Percentiles rank a stretch among this genome's conserved stretches.
phyloP scores from a whole-genome alignment of 73 alveolate genomes.

The Uronychia binucleata region DNA sequence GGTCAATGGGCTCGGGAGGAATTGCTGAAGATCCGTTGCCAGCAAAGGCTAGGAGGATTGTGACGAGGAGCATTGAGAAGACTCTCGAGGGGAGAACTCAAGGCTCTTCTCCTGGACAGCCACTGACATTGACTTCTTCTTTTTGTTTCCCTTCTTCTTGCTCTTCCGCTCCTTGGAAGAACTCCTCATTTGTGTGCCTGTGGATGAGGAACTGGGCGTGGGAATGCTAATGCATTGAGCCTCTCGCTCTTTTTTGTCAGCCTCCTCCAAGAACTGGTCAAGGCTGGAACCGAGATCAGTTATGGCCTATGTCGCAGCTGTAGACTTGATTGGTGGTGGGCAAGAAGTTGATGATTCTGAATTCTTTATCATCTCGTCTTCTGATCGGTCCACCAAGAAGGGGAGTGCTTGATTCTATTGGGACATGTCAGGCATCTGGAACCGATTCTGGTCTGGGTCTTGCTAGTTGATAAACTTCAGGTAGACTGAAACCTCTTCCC shows the following conservation, averaged over 20 bases:
- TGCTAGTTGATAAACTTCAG: not conserved
- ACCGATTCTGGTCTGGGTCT: not conserved
- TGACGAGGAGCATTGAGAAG: too few species aligned
- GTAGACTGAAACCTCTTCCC: not conserved
- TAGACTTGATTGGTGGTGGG: not conserved
- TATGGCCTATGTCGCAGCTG: not conserved
- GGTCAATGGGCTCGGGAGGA: too few species aligned
- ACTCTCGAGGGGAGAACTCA: not conserved
- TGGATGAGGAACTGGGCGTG: not conserved
- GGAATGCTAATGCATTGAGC: not conserved
- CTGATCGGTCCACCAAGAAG: not conserved
- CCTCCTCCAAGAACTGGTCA: not conserved
- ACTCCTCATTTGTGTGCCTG: not conserved
- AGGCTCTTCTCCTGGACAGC: not conserved
- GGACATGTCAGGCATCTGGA: not conserved
- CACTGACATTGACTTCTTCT: not conserved
- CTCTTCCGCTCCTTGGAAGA: not conserved
- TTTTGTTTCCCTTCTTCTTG: not conserved
- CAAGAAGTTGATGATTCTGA: not conserved
- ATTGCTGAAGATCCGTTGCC: too few species aligned
- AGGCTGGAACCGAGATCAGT: not conserved
- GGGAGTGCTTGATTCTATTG: not conserved
- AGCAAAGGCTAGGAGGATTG: too few species aligned
- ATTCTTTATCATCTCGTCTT: not conserved
- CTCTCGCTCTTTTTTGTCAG: not conserved